Evolutionary conservation across 2,329 filamentous ascomycete genomes (phyloP).

Genomic region (Pyricularia pennisetigena): DNA sequence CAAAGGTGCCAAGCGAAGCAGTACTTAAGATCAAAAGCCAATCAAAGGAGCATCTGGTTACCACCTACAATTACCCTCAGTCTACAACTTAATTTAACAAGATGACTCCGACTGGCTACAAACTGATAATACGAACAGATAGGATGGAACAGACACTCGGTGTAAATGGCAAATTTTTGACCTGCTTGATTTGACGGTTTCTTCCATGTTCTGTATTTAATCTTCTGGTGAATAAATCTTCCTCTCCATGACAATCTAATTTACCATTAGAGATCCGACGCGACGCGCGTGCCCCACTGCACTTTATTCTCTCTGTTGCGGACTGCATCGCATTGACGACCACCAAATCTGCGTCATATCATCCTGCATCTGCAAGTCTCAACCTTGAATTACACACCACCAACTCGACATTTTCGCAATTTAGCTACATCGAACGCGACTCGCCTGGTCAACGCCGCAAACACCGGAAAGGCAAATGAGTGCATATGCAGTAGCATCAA

Average conservation of each 20-base stretch:
- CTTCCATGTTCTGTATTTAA: neutral
- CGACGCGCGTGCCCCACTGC: neutral
- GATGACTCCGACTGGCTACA: neutral
- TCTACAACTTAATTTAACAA: neutral
- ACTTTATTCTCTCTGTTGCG: neutral
- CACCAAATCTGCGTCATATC: neutral
- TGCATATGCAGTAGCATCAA: neutral
- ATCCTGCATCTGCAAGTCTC: neutral
- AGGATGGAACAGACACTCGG: neutral
- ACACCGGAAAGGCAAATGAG: neutral
- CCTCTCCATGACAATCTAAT: neutral
- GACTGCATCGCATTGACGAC: neutral
- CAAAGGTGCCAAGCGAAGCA: neutral
- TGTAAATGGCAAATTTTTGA: neutral
- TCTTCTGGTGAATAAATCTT: neutral
- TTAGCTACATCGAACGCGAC: neutral
- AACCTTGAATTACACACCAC: neutral
- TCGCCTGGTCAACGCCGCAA: neutral
- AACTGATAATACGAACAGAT: neutral
- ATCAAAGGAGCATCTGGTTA: neutral
- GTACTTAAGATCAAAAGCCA: neutral
- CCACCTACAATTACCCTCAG: neutral
- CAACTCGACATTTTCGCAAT: neutral
- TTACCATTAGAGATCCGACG: neutral
- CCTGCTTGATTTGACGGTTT: neutral